These are phyloP conservation scores for Xylaria telfairii DNA, from an alignment of 495 filamentous ascomycete species.

Conservation along the genomic window DNA sequence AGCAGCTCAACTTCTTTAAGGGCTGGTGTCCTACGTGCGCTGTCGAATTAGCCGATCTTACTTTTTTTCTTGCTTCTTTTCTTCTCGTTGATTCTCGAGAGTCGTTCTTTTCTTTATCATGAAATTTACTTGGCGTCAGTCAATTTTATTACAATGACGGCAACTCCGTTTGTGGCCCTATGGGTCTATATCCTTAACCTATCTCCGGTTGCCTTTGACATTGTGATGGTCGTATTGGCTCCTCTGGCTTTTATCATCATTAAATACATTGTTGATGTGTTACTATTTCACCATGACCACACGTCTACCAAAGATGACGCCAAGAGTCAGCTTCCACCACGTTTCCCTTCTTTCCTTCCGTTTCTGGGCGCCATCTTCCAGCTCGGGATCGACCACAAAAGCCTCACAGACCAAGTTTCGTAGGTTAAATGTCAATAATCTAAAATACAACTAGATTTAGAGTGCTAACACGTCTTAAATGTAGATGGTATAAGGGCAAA, in stretches of 20 bases:
- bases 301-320: not conserved
- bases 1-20: not conserved
- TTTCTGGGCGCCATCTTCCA: constrained; percentile 13
- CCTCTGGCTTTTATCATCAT: not conserved
- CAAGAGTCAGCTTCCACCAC: constrained; percentile 1
- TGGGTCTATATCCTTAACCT: constrained; percentile 9
- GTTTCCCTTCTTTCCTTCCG: not conserved
- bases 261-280: constrained; percentile 10
- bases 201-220: constrained; percentile 3
- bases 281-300: constrained; percentile 16
- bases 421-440: not conserved
- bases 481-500: constrained; percentile 20
- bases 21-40: not conserved
- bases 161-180: constrained; percentile 15
- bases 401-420: constrained; percentile 20
- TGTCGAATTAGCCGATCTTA: not conserved
- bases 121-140: not conserved
- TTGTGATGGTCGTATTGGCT: not conserved
- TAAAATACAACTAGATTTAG: not conserved
- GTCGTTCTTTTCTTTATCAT: not conserved
- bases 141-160: constrained; percentile 7
- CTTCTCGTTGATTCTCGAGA: not conserved
- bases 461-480: not conserved
- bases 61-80: not conserved
- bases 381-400: not conserved